Evolutionary conservation across 2,329 filamentous ascomycete species (phyloP).

Genomic region (Trichophyton rubrum): DNA sequence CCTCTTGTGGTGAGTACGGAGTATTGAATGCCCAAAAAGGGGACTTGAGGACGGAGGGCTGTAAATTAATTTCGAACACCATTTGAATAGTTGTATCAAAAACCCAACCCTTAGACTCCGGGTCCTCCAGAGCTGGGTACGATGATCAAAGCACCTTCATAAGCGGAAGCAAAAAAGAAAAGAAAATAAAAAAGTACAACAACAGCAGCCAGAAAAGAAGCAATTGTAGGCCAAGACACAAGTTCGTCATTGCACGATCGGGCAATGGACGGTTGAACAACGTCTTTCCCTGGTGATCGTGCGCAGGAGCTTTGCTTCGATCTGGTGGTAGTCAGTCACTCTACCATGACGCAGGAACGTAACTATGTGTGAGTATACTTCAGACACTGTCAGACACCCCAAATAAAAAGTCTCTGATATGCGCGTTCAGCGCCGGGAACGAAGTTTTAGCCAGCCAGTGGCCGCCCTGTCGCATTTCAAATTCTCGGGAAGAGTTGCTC

Average conservation of each 20-base stretch:
- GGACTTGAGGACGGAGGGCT: neutral
- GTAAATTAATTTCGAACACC: neutral
- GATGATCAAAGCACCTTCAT: constrained; percentile 54
- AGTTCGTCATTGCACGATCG: constrained; percentile 4
- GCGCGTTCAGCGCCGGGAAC: neutral
- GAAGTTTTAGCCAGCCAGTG: neutral
- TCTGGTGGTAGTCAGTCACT: neutral
- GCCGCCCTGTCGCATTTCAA: constrained; percentile 1
- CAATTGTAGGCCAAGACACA: constrained; percentile 1
- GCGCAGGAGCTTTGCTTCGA: neutral
- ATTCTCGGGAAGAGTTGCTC: neutral
- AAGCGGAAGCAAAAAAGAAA: neutral
- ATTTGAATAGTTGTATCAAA: neutral
- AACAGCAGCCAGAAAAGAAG: neutral
- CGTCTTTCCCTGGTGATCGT: neutral
- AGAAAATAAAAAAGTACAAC: too few relatives aligned
- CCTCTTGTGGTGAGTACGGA: neutral
- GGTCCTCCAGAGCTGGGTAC: constrained; percentile 79
- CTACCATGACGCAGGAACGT: neutral
- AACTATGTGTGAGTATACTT: neutral
- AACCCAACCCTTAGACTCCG: constrained; percentile 43
- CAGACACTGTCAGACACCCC: neutral
- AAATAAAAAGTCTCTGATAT: neutral
- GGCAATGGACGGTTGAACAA: neutral
- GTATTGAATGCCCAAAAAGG: neutral